phyloP scores from a whole-genome alignment of 352 stramenopile species.

The Stramenopiles sp. region DNA sequence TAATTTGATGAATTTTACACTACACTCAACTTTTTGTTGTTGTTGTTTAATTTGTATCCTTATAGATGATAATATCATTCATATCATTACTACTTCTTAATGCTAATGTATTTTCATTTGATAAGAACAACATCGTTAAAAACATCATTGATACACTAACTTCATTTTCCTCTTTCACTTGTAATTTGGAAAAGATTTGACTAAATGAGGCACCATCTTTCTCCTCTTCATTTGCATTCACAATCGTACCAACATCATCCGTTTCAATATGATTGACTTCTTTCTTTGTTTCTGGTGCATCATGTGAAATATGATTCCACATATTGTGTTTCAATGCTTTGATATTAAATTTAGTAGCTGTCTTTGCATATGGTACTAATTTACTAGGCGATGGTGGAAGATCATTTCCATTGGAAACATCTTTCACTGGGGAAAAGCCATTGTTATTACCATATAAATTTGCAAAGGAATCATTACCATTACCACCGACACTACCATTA shows the following conservation, averaged over 20 bases:
- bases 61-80: neutral
- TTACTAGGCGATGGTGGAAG: neutral
- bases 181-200: neutral
- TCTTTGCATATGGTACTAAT: conserved; percentile 1
- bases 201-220: neutral
- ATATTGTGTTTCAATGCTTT: neutral
- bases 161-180: neutral
- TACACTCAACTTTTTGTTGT: neutral
- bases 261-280: neutral
- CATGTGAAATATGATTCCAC: neutral
- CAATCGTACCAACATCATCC: no score
- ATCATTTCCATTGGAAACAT: neutral
- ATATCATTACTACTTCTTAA: neutral
- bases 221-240: neutral
- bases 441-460: neutral
- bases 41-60: neutral
- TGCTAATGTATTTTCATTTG: neutral
- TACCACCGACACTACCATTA: neutral
- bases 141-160: neutral
- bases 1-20: no score
- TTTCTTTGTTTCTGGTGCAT: neutral
- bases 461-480: neutral
- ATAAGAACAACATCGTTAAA: neutral
- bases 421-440: neutral
- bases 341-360: neutral